A percentile compares a stretch with the other conserved stretches of the same genome.
phyloP scores from a whole-genome alignment of 495 filamentous ascomycete genomes.

The Penicillium atrosanguineum region DNA sequence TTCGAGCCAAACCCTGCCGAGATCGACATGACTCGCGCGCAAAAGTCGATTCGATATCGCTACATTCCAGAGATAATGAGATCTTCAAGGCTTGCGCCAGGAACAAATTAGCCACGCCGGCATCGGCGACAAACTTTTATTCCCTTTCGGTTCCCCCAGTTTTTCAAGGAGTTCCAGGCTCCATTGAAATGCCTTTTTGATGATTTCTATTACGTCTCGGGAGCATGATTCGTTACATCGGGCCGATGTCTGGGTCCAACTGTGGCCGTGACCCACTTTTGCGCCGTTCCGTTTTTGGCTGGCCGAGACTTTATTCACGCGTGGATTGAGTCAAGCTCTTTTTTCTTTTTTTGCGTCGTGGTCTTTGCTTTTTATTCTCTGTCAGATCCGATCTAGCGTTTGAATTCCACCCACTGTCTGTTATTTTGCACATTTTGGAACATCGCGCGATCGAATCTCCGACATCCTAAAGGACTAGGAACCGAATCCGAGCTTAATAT shows the following conservation, averaged over 20 bases:
- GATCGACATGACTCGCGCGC: not conserved
- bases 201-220: slow-evolving; percentile 18
- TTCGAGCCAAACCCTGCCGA: not conserved
- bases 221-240: slow-evolving; percentile 15
- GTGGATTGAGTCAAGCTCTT: slow-evolving; percentile 7
- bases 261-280: slow-evolving; percentile 10
- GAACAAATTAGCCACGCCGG: slow-evolving; percentile 10
- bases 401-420: not conserved
- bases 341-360: not conserved
- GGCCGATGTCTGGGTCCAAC: slow-evolving; percentile 11
- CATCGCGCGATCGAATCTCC: not conserved
- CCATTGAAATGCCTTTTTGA: slow-evolving; percentile 4
- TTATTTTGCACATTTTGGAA: not conserved
- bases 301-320: slow-evolving; percentile 5
- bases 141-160: slow-evolving; percentile 15
- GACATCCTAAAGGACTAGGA: not conserved
- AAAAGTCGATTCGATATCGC: not conserved
- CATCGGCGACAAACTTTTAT: slow-evolving; percentile 18
- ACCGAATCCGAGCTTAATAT: not conserved
- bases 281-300: slow-evolving; percentile 1
- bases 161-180: slow-evolving; percentile 6
- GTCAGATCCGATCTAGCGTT: not conserved
- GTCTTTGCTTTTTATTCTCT: not conserved
- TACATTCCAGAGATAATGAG: not conserved
- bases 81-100: not conserved